These are phyloP conservation scores for Pyrrhoderma noxium DNA, from an alignment of 1,284 basidiomycete genomes.

Conservation along the genomic window DNA sequence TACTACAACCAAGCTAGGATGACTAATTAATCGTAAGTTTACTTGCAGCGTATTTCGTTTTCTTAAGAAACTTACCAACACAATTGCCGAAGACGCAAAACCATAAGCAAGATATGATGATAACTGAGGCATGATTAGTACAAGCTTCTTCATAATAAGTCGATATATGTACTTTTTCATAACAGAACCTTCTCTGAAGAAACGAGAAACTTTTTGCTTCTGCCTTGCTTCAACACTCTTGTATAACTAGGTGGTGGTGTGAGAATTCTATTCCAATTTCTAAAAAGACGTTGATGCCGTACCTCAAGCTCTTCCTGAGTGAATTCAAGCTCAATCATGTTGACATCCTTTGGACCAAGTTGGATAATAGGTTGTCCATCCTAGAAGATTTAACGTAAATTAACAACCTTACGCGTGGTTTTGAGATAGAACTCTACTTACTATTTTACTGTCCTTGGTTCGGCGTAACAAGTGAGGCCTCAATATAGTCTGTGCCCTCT, in stretches of 20 bases:
- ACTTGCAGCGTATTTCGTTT: neutral
- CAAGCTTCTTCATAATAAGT: neutral
- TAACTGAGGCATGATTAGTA: conserved; percentile 6
- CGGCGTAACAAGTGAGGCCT: conserved; percentile 54
- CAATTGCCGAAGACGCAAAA: conserved; percentile 59
- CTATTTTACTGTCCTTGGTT: conserved; percentile 50
- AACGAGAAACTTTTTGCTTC: conserved; percentile 48
- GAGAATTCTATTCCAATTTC: neutral
- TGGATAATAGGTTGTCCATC: conserved; percentile 53
- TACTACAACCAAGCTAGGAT: conserved; percentile 57
- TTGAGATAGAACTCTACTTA: conserved; percentile 13
- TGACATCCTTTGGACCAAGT: conserved; percentile 53
- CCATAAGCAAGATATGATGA: conserved; percentile 40
- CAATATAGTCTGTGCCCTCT: conserved; percentile 53
- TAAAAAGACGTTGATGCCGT: too few relatives aligned
- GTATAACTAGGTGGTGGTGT: conserved; percentile 41
- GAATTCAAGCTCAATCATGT: conserved; percentile 50
- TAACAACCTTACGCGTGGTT: too few relatives aligned
- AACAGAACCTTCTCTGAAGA: conserved; percentile 48
- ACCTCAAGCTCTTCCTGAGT: conserved; percentile 35
- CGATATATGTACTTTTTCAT: conserved; percentile 49
- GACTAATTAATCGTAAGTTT: conserved; percentile 27
- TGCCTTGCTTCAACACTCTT: conserved; percentile 48
- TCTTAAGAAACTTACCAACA: conserved; percentile 31
- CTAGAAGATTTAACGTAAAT: conserved; percentile 24